phyloP scores from a whole-genome alignment of 2,329 filamentous ascomycete species.

The Emergomyces pasteurianus region DNA sequence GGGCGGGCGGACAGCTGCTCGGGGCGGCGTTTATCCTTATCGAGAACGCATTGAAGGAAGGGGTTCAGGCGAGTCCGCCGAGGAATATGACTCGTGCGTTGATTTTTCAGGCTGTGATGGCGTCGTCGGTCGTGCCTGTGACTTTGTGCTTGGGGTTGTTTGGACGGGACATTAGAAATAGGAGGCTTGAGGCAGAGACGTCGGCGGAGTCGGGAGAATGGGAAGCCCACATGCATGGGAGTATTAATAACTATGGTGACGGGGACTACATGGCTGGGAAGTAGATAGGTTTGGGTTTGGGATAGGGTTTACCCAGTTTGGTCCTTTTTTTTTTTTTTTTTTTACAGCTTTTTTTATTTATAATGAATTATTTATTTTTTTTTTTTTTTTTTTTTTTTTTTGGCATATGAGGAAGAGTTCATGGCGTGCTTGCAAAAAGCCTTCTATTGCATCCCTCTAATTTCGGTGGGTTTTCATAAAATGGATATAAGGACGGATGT shows the following conservation, averaged over 20 bases:
- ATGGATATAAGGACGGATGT: neutral
- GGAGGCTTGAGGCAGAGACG: constrained; percentile 31
- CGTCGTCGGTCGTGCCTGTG: constrained; percentile 51
- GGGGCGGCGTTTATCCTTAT: constrained; percentile 77
- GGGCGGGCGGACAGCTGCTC: constrained; percentile 74
- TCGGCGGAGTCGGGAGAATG: neutral
- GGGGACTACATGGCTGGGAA: neutral
- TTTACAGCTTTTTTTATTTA: too few species aligned
- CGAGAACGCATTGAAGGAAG: constrained; percentile 57
- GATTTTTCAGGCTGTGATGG: constrained; percentile 66
- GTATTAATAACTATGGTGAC: neutral
- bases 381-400: too few species aligned
- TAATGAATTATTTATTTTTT: too few species aligned
- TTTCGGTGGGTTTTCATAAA: too few species aligned
- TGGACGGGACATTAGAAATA: constrained; percentile 38
- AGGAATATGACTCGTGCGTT: constrained; percentile 62
- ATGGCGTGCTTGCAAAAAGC: neutral
- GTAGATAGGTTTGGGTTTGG: neutral
- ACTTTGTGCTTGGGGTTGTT: constrained; percentile 60
- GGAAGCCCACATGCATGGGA: neutral
- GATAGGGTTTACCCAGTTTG: too few species aligned
- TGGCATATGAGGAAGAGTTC: neutral
- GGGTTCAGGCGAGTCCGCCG: constrained; percentile 44
- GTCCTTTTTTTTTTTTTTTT: neutral
- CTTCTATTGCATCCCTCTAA: too few species aligned